Conservation (phyloP, 2,329 filamentous ascomycete genomes). For the Penicillium sp. region DNA sequence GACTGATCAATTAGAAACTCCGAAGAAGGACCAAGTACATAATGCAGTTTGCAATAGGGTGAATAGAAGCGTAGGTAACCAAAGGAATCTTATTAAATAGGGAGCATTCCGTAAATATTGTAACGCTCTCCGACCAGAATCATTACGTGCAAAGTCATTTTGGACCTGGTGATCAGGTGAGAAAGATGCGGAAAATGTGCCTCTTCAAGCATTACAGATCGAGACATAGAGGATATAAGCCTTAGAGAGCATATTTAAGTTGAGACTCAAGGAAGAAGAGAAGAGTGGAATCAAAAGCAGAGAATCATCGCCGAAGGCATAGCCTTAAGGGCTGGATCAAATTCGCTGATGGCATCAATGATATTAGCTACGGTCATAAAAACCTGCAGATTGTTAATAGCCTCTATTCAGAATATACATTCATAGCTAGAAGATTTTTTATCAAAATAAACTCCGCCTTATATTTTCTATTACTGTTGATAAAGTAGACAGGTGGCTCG, state of each 20-base stretch:
- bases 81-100: not conserved
- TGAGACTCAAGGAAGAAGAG: not conserved
- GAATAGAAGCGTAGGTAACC: not conserved
- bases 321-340: not conserved
- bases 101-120: constrained; percentile 1
- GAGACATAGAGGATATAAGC: not conserved
- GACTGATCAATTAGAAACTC: no score
- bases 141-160: not conserved
- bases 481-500: no score
- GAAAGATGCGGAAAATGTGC: not conserved
- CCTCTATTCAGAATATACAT: no score
- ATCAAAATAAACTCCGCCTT: no score
- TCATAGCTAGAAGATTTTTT: no score
- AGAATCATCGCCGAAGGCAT: not conserved
- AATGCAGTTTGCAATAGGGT: no score
- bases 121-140: not conserved
- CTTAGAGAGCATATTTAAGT: not conserved
- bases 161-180: not conserved
- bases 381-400: no score
- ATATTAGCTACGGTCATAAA: no score
- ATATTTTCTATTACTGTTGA: no score
- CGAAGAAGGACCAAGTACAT: no score
- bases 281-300: not conserved
- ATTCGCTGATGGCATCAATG: not conserved
- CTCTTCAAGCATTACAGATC: not conserved